These are phyloP conservation scores for Pythium insidiosum DNA, from an alignment of 352 stramenopile species.

Conservation along the genomic window DNA sequence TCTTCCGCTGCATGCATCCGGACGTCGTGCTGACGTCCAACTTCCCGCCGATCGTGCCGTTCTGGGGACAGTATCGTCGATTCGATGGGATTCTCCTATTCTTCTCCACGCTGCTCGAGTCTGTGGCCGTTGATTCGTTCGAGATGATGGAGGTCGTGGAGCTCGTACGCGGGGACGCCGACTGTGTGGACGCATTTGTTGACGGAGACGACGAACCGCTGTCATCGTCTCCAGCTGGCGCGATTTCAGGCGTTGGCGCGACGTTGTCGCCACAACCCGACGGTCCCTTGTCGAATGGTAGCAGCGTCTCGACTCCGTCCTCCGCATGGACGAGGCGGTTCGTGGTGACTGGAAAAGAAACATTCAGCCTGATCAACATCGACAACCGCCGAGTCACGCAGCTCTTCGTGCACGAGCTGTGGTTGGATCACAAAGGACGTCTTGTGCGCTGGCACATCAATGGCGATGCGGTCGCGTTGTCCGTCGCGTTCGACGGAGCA, in stretches of 20 bases:
- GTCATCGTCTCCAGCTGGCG: slow-evolving; percentile 6
- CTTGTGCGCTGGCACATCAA: slow-evolving; percentile 83
- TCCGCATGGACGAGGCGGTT: slow-evolving; percentile 61
- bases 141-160: slow-evolving; percentile 67
- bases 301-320: slow-evolving; percentile 36
- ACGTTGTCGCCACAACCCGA: no score
- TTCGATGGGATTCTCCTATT: slow-evolving; percentile 77
- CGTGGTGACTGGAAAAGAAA: slow-evolving; percentile 79
- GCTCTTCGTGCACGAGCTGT: slow-evolving; percentile 80
- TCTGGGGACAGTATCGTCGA: slow-evolving; percentile 78
- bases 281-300: slow-evolving; percentile 1
- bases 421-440: slow-evolving; percentile 78
- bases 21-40: slow-evolving; percentile 75
- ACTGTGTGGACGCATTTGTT: slow-evolving; percentile 49
- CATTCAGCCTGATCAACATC: slow-evolving; percentile 57
- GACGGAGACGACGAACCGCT: slow-evolving; percentile 12
- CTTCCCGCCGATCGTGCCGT: slow-evolving; percentile 79
- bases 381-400: slow-evolving; percentile 61
- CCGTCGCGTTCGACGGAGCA: slow-evolving; percentile 66
- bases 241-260: no score
- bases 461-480: slow-evolving; percentile 70
- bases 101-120: slow-evolving; percentile 76
- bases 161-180: slow-evolving; percentile 53
- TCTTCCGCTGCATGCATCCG: slow-evolving; percentile 76
- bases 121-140: slow-evolving; percentile 66